Evolutionary conservation across 2,329 filamentous ascomycete species (phyloP), one percentile per base, ranked within the genome.

Genomic region (Gremmenia infestans): DNA sequence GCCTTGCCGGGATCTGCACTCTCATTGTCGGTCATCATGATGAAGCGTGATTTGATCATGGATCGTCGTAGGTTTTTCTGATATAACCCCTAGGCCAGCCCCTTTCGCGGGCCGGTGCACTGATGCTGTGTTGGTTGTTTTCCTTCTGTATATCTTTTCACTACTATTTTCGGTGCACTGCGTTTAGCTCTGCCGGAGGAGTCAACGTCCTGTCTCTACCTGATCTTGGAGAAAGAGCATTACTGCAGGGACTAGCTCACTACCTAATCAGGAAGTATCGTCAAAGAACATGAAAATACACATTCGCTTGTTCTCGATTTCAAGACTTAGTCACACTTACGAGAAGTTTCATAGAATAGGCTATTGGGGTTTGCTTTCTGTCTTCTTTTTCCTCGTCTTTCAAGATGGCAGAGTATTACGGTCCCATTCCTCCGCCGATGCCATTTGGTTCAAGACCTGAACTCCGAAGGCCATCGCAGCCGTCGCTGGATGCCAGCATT

Each of bases 401-500:
- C 37, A 63, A 55, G 17, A 67, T 67, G 64, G 52, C 64, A 49
- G 58, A 52, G 48, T 65, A 52, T 40, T 64, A 60, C 52, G 62
- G 63, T 25, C 60, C 65, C 23, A 53, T 55, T 23, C 61, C 62
- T 28, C 65, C 65, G 5, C 58, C 64, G 12, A 65, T 68, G 22
- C 63, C 65, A 9, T 68, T 60, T 50, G 56, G 55, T 23, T 63
- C 65, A 43, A 63, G 62, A 49, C 63, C 66, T 39, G 58, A 54
- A 19, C 17, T 60, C 48, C 63, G 67, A 53, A 58, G 67, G 45
- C 67, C 67, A n/a, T 69, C 67, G 47, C 62, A 67, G 23, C 64
- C 67, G 28, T 60, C 64, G 32, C 51, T 68, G 4, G 67, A 65
- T 48, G 64, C 67, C 14, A 68, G 61, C 42, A 62, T 66, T n/a